Conservation (phyloP, 495 filamentous ascomycete species). For the Sabuloglossum arenarium region DNA sequence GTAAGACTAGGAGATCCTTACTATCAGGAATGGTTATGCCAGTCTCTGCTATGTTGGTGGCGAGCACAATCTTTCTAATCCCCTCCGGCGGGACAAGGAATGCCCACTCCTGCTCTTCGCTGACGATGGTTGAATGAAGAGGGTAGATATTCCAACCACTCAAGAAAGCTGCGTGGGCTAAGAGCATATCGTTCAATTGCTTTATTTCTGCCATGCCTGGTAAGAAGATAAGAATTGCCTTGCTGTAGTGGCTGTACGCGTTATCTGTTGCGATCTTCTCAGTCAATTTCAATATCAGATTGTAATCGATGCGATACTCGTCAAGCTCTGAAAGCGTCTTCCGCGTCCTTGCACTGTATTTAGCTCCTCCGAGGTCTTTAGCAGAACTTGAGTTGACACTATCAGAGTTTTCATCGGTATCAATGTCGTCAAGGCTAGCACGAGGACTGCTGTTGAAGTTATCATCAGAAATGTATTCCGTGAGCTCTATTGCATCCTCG, state of each 20-base stretch:
- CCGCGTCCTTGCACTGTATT: constrained; percentile 5
- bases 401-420: constrained; percentile 17
- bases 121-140: constrained; percentile 28
- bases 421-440: constrained; percentile 27
- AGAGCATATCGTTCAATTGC: constrained; percentile 10
- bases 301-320: constrained; percentile 24
- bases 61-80: constrained; percentile 32
- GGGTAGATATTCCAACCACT: constrained; percentile 25
- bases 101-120: constrained; percentile 23
- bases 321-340: constrained; percentile 20
- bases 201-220: constrained; percentile 33
- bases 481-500: constrained; percentile 11
- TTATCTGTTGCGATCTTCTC: constrained; percentile 28
- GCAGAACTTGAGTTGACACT: constrained; percentile 23
- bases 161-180: neutral
- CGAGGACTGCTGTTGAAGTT: constrained; percentile 73
- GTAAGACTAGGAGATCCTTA: constrained; percentile 4
- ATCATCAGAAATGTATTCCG: constrained; percentile 15
- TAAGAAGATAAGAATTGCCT: constrained; percentile 36
- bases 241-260: constrained; percentile 11
- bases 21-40: constrained; percentile 40
- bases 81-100: constrained; percentile 24
- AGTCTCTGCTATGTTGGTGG: constrained; percentile 40
- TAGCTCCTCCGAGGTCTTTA: neutral
- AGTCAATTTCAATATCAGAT: constrained; percentile 26